Percentiles rank a stretch among this genome's conserved stretches.
These are phyloP conservation scores for Austroboletus eburneus DNA, from an alignment of 768 basidiomycete species.

Conservation along the genomic window DNA sequence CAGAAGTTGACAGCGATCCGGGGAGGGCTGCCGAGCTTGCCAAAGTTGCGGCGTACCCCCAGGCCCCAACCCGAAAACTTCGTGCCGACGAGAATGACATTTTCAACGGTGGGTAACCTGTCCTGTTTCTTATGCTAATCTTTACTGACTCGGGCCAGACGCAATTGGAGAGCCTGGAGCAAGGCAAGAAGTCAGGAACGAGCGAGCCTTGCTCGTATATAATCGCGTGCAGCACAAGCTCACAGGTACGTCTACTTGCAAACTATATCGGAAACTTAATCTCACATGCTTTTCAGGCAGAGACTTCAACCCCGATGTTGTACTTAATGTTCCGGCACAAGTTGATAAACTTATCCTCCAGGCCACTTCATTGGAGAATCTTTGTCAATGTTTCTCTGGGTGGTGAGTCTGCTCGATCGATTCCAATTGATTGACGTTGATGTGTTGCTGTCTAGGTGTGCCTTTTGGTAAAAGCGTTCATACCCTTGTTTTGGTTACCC, in stretches of 20 bases:
- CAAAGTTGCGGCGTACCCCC: conserved; percentile 67
- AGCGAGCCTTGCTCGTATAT: conserved; percentile 85
- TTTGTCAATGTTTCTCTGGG: conserved; percentile 95
- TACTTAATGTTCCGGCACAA: conserved; percentile 72
- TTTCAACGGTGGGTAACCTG: conserved; percentile 63
- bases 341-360: conserved; percentile 93
- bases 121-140: not conserved
- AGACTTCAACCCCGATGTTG: conserved; percentile 86
- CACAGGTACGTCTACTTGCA: conserved; percentile 54
- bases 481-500: conserved; percentile 1
- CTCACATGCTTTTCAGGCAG: conserved; percentile 48
- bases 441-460: conserved; percentile 45
- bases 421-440: not conserved
- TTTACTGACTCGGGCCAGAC: conserved; percentile 24
- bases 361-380: conserved; percentile 89
- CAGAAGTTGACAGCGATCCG: conserved; percentile 45
- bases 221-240: conserved; percentile 94
- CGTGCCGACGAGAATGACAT: conserved; percentile 94
- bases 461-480: conserved; percentile 57
- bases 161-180: conserved; percentile 51
- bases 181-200: conserved; percentile 84
- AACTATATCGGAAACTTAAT: not conserved
- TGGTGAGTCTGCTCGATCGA: conserved; percentile 45
- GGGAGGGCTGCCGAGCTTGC: conserved; percentile 59
- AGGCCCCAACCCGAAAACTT: conserved; percentile 74